A percentile compares a stretch with the other conserved stretches of the same genome.
Conservation (phyloP, 2,329 filamentous ascomycete species). For the Atkinsonella texensis region DNA sequence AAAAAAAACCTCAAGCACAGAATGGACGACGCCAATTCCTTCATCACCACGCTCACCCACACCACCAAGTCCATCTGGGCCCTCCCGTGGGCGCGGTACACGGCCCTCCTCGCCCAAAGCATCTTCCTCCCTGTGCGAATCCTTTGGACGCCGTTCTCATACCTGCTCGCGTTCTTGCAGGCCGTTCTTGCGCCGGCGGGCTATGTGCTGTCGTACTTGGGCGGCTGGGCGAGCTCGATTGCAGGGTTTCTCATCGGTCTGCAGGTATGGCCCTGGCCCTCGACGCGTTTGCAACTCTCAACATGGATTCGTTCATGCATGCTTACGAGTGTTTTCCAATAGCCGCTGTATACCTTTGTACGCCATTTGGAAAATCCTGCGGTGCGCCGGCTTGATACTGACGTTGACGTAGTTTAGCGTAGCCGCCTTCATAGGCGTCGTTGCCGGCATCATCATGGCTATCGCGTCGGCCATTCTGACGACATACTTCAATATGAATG, state of each 20-base stretch:
- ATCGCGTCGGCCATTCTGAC: constrained; percentile 43
- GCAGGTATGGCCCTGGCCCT: neutral
- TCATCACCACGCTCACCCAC: constrained; percentile 15
- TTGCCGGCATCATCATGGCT: constrained; percentile 48
- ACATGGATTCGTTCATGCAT: neutral
- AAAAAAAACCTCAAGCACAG: neutral
- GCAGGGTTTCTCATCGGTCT: constrained; percentile 4
- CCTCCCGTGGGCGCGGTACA: constrained; percentile 17
- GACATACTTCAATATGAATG: constrained; percentile 34
- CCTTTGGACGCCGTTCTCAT: constrained; percentile 4
- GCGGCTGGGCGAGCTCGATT: neutral
- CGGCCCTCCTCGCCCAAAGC: constrained; percentile 13
- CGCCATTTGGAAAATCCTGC: constrained; percentile 7
- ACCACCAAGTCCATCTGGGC: constrained; percentile 15
- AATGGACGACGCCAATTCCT: constrained; percentile 9
- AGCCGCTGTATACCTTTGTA: constrained; percentile 34
- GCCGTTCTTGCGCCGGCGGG: constrained; percentile 2
- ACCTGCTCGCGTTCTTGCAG: neutral
- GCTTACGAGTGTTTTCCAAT: neutral
- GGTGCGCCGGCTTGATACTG: neutral
- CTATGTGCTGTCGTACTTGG: constrained; percentile 4
- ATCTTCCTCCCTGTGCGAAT: constrained; percentile 1
- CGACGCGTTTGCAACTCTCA: neutral
- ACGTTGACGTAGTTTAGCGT: constrained; percentile 38
- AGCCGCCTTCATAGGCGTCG: constrained; percentile 54